Conservation (phyloP, 352 stramenopile genomes). For the Ophiocytium majus region DNA sequence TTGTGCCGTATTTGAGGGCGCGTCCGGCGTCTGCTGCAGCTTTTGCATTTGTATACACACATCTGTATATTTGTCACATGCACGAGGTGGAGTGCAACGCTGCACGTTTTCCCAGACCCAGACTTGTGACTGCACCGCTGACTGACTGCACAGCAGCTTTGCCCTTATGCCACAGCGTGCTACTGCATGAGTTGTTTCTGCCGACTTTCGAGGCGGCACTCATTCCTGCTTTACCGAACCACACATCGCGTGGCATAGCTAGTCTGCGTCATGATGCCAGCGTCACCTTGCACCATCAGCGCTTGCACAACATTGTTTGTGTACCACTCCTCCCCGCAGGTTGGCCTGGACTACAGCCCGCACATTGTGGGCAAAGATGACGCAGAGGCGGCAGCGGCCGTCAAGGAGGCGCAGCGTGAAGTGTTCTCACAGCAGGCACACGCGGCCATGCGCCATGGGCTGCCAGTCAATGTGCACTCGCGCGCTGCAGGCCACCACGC, state of each 20-base stretch:
- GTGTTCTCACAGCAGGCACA: slow-evolving; percentile 33
- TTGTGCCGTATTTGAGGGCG: no score
- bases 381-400: slow-evolving; percentile 16
- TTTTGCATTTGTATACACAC: not conserved
- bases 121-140: no score
- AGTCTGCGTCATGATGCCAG: not conserved
- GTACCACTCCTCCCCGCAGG: no score
- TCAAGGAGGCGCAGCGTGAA: slow-evolving; percentile 35
- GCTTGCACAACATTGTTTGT: no score
- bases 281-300: no score
- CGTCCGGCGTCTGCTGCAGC: not conserved
- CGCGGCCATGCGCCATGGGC: not conserved
- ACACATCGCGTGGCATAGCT: not conserved
- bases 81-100: no score
- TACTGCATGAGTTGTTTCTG: not conserved
- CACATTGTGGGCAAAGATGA: slow-evolving; percentile 45
- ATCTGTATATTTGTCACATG: not conserved
- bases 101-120: no score
- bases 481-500: slow-evolving; percentile 53
- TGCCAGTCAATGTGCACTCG: slow-evolving; percentile 56
- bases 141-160: no score
- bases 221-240: not conserved
- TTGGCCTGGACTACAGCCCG: slow-evolving; percentile 49
- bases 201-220: not conserved
- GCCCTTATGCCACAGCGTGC: not conserved